Evolutionary conservation across 345 rosid genomes (phyloP), one percentile per base, ranked within the genome.

Genomic region (Citrus inodora): DNA sequence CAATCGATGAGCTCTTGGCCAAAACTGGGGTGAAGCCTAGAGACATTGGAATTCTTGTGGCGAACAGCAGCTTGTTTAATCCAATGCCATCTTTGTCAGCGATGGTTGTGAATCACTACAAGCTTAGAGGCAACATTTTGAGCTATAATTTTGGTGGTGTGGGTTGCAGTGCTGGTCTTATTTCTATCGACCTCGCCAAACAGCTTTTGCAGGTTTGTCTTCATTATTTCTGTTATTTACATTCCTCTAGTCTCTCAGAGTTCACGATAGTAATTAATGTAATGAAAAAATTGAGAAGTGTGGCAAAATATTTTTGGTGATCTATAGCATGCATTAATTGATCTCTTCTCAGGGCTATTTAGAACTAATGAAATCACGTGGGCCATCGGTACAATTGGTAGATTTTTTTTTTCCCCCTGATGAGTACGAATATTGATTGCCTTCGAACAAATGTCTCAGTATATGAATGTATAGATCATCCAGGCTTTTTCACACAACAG

Each of bases 121-220:
- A 82, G 77, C 81, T 86, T 25, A 42, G 85, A 76, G 85, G 85
- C 30, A 80, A 84, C 65, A 76, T 84, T 25, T 40, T 69, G 66
- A 86, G 85, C 82, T 84, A 70, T 56, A 82, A 78, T 75, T 80
- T 86, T 2, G 83, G 85, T 24, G 89, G 89, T 37, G 82, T 84
- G 84, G 89, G 89, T 2, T 84, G 87, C 76, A 83, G 86, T 28
- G 88, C 88, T 21, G 86, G 86, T 6, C 67, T 85, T 10, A 78
- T 83, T 56, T 83, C 86, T n/a, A 78, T 83, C 7, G 86, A 79
- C 65, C 84, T 85, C 2, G 86, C 86, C 62, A 83, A 80, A 53
- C 73, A 76, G 55, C 76, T 85, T 21, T 74, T 85, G 25, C 84
- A 80, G 86, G 86, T 83, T 63, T 3, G 11, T 16, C 32, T 42